Percentiles rank a stretch among this genome's conserved stretches.
phyloP scores from a whole-genome alignment of 2,329 filamentous ascomycete genomes.

The Neodidymelliopsis sp. region DNA sequence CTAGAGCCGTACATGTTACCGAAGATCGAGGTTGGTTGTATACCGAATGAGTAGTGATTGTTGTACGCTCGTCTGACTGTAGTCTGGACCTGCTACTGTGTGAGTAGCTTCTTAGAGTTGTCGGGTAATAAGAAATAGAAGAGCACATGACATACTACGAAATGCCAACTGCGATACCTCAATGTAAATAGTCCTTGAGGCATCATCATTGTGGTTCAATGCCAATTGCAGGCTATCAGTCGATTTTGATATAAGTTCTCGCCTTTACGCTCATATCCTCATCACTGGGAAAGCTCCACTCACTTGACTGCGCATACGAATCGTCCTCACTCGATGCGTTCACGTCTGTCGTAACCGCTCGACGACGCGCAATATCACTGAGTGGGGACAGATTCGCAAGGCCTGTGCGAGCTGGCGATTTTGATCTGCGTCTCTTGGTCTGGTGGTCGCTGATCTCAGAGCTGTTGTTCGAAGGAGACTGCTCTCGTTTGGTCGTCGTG shows the following conservation, averaged over 20 bases:
- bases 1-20: constrained; percentile 12
- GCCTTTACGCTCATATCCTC: background rate
- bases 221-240: background rate
- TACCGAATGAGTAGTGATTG: no score
- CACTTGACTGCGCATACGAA: constrained; percentile 16
- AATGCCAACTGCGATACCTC: no score
- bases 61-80: no score
- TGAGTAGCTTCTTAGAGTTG: no score
- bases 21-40: background rate
- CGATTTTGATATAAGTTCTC: background rate
- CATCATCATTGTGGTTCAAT: no score
- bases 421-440: background rate
- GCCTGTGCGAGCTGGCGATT: background rate
- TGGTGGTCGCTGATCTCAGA: background rate
- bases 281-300: constrained; percentile 17
- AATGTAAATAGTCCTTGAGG: no score
- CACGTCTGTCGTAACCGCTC: no score
- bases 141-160: no score
- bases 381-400: no score
- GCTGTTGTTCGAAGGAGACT: background rate
- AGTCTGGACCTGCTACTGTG: no score
- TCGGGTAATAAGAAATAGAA: no score
- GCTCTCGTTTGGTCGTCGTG: background rate
- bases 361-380: no score
- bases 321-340: background rate